These are phyloP conservation scores for Urostyla sp. DNA, from an alignment of 73 alveolate species.

Conservation along the genomic window DNA sequence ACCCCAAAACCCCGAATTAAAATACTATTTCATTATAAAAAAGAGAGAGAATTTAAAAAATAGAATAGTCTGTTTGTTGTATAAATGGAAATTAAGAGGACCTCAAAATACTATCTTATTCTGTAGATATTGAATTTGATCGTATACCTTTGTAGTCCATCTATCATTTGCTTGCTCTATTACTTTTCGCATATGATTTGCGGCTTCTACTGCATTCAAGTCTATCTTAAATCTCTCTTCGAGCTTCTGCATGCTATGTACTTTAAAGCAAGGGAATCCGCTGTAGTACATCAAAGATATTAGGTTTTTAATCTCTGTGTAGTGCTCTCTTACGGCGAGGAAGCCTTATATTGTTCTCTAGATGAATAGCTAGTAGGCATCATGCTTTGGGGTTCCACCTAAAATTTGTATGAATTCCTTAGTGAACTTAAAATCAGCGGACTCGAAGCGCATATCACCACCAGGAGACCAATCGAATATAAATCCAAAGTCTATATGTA, in stretches of 20 bases:
- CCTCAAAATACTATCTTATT: constrained; percentile 87
- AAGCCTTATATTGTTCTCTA: constrained; percentile 83
- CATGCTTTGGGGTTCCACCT: constrained; percentile 84
- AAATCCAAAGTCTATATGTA: constrained; percentile 94
- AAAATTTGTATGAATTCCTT: constrained; percentile 91
- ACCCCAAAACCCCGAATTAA: too few relatives aligned
- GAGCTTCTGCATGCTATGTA: constrained; percentile 68
- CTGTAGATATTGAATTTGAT: constrained; percentile 87
- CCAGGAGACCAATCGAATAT: constrained; percentile 94
- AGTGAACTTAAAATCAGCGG: constrained; percentile 91
- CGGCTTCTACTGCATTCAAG: constrained; percentile 91
- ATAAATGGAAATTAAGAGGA: neutral
- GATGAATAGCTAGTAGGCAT: constrained; percentile 85
- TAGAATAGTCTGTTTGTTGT: too few relatives aligned
- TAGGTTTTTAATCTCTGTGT: constrained; percentile 79
- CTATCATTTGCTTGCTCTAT: constrained; percentile 93
- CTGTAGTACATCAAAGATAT: constrained; percentile 87
- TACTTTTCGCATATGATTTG: constrained; percentile 87
- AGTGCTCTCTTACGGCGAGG: constrained; percentile 90
- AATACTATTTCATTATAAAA: too few relatives aligned
- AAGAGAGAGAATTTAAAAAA: too few relatives aligned
- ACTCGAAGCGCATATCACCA: constrained; percentile 90
- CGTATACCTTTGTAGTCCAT: constrained; percentile 93
- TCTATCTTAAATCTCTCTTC: constrained; percentile 91
- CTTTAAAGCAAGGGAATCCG: constrained; percentile 93